Evolutionary conservation across 306 rosid genomes (phyloP).

Genomic region (Spatholobus suberectus): DNA sequence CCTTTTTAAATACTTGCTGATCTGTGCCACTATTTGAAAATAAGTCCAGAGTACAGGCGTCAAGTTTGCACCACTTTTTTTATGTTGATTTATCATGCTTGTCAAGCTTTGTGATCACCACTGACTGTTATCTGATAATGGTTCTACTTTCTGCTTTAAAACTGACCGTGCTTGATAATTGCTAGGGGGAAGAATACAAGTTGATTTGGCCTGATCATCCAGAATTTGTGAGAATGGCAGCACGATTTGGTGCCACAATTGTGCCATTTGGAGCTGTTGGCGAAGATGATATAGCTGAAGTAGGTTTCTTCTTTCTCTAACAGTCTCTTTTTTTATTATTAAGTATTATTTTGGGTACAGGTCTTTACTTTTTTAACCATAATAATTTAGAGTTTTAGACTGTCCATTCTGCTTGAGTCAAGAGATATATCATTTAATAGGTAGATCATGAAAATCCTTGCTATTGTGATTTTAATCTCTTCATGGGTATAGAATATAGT

Average conservation of each 20-base stretch:
- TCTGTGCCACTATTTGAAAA: not conserved
- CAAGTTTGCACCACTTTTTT: not conserved
- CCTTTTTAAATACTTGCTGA: not conserved
- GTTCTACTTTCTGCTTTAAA: not conserved
- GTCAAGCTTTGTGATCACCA: constrained; percentile 15
- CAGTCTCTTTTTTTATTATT: not conserved
- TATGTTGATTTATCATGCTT: not conserved
- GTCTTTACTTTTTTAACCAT: not conserved
- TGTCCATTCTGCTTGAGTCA: not conserved
- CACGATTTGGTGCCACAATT: constrained; percentile 89
- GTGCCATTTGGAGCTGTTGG: constrained; percentile 97
- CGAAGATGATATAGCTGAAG: constrained; percentile 83
- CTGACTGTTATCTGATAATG: constrained; percentile 8
- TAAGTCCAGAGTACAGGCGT: not conserved
- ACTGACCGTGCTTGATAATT: constrained; percentile 35
- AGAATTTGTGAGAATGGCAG: constrained; percentile 98
- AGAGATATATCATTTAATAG: not conserved
- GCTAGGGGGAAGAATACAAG: constrained; percentile 89
- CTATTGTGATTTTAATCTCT: not conserved
- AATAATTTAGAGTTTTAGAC: not conserved
- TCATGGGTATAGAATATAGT: not conserved
- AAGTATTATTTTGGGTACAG: not conserved
- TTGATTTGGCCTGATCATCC: constrained; percentile 86
- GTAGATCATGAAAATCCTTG: not conserved
- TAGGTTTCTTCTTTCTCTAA: constrained; percentile 51